Conservation (phyloP, 345 rosid species). For the Bretschneidera sinensis region DNA sequence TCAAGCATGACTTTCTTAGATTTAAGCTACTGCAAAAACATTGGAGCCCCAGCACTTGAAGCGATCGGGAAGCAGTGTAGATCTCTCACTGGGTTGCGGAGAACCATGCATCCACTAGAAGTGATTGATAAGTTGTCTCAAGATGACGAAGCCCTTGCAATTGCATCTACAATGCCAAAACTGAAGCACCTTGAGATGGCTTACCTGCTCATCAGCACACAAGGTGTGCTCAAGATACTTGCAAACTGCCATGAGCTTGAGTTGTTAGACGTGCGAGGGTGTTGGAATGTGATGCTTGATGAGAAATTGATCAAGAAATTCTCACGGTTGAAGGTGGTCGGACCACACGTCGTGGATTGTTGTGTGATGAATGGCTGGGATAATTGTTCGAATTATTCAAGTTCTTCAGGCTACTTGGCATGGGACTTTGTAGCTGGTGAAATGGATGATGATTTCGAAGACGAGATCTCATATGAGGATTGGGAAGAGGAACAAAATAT, state of each 20-base stretch:
- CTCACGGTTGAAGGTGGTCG: conserved; percentile 23
- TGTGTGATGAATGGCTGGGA: conserved; percentile 24
- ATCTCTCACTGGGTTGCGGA: conserved; percentile 18
- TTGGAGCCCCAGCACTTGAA: conserved; percentile 23
- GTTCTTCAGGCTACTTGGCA: conserved; percentile 25
- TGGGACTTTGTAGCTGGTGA: conserved; percentile 24
- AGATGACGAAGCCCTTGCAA: conserved; percentile 30
- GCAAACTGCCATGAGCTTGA: conserved; percentile 19
- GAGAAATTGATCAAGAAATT: conserved; percentile 16
- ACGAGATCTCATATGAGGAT: conserved; percentile 16
- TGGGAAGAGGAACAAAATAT: conserved; percentile 20
- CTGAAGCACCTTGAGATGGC: conserved; percentile 33
- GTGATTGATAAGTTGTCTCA: conserved; percentile 15
- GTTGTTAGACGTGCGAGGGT: conserved; percentile 24
- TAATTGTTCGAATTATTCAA: conserved; percentile 25
- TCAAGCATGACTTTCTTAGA: conserved; percentile 23
- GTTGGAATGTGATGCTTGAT: conserved; percentile 25
- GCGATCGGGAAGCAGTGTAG: conserved; percentile 29
- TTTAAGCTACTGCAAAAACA: conserved; percentile 25
- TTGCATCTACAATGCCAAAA: conserved; percentile 32
- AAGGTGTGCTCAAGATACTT: conserved; percentile 22
- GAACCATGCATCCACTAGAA: conserved; percentile 26
- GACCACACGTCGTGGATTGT: conserved; percentile 21
- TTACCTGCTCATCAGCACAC: conserved; percentile 22
- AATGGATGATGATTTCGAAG: conserved; percentile 15